These are phyloP conservation scores for Zygosaccharomyces bailii DNA, from an alignment of 805 yeast species.

Conservation along the genomic window DNA sequence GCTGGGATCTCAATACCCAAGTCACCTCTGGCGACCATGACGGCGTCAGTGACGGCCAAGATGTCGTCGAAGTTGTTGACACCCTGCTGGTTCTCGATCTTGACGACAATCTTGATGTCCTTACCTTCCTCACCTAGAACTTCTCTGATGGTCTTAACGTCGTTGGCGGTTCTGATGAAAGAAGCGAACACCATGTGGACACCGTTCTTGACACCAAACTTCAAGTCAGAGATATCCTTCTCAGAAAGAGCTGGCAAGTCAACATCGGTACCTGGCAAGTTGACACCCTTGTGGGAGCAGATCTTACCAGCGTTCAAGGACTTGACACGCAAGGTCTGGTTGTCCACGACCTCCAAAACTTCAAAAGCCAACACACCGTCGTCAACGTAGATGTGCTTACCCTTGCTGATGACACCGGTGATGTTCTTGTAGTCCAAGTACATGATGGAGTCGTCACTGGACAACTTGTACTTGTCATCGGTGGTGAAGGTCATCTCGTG, in stretches of 20 bases:
- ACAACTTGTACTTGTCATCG: slow-evolving; percentile 69
- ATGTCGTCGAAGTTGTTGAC: slow-evolving; percentile 99
- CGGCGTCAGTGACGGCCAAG: slow-evolving; percentile 93
- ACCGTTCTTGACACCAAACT: slow-evolving; percentile 94
- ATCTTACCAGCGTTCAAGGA: slow-evolving; percentile 94
- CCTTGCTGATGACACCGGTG: slow-evolving; percentile 84
- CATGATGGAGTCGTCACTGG: slow-evolving; percentile 78
- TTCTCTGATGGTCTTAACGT: slow-evolving; percentile 83
- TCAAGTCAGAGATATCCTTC: slow-evolving; percentile 89
- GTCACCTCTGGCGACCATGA: slow-evolving; percentile 99
- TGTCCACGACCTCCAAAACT: slow-evolving; percentile 81
- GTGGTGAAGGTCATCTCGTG: slow-evolving; percentile 94
- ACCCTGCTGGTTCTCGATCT: slow-evolving; percentile 99
- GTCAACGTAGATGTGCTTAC: slow-evolving; percentile 90
- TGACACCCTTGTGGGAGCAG: slow-evolving; percentile 98
- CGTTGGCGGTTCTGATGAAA: slow-evolving; percentile 92
- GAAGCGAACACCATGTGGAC: slow-evolving; percentile 99
- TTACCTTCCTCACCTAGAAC: slow-evolving; percentile 97
- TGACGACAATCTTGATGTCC: slow-evolving; percentile 92
- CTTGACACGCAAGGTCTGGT: slow-evolving; percentile 74
- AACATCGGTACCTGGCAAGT: slow-evolving; percentile 97
- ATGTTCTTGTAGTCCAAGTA: slow-evolving; percentile 93
- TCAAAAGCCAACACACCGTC: slow-evolving; percentile 97
- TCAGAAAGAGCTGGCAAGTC: slow-evolving; percentile 97
- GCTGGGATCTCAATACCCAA: slow-evolving; percentile 99